Percentiles rank a stretch among this genome's conserved stretches.
Conservation (phyloP, 164 flowering plant genomes). For the Magnolia officinalis region DNA sequence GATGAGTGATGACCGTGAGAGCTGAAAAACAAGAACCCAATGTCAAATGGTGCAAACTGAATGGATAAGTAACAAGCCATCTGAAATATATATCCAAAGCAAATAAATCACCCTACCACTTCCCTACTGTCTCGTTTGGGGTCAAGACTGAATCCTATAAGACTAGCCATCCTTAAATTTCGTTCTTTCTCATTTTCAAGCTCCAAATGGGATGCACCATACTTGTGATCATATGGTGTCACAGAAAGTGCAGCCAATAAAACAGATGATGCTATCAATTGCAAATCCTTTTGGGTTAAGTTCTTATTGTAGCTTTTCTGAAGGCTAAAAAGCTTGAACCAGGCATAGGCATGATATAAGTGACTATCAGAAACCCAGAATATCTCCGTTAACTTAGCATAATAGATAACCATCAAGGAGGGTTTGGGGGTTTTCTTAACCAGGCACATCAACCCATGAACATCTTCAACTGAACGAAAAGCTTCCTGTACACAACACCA, state of each 20-base stretch:
- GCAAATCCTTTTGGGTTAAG: slow-evolving; percentile 81
- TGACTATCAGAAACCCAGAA: slow-evolving; percentile 76
- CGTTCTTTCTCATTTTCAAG: slow-evolving; percentile 89
- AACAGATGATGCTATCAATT: slow-evolving; percentile 87
- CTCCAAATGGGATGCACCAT: slow-evolving; percentile 75
- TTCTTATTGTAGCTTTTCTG: slow-evolving; percentile 88
- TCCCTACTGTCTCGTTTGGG: slow-evolving; percentile 71
- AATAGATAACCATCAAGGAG: slow-evolving; percentile 80
- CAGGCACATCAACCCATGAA: slow-evolving; percentile 91
- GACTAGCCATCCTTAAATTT: slow-evolving; percentile 73
- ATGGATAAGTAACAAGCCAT: not conserved
- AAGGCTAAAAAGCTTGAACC: slow-evolving; percentile 80
- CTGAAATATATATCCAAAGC: not conserved
- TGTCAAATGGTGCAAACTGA: slow-evolving; percentile 1
- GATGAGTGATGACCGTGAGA: slow-evolving; percentile 71
- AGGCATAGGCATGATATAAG: slow-evolving; percentile 94
- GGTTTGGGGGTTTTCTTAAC: slow-evolving; percentile 93
- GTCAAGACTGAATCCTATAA: slow-evolving; percentile 75
- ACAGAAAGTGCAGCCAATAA: slow-evolving; percentile 83
- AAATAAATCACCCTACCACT: slow-evolving; percentile 45
- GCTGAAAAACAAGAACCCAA: slow-evolving; percentile 39
- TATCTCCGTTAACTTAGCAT: slow-evolving; percentile 84
- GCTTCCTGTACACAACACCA: slow-evolving; percentile 59
- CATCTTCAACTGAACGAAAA: slow-evolving; percentile 90
- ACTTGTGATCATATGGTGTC: slow-evolving; percentile 55